A percentile compares a stretch with the other conserved stretches of the same genome.
These are phyloP conservation scores for Penicillium nordicum DNA, from an alignment of 2,329 filamentous ascomycete species.

Conservation along the genomic window DNA sequence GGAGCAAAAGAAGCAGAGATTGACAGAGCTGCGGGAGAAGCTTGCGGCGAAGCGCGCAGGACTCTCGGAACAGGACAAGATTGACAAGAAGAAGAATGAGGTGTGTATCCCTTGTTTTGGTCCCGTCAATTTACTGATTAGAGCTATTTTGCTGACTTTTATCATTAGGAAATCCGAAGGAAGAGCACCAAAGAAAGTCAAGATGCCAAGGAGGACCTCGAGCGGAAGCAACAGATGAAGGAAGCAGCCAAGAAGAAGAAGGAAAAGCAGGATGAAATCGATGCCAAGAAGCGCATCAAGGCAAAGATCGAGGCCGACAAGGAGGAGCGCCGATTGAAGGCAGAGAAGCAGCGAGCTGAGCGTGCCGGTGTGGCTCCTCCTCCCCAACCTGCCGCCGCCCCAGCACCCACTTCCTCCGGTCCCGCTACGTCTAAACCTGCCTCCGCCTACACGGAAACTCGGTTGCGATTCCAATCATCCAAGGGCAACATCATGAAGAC, in stretches of 20 bases:
- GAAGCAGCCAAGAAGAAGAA: slow-evolving; percentile 80
- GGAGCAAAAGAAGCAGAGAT: slow-evolving; percentile 79
- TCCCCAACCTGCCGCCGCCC: slow-evolving; percentile 46
- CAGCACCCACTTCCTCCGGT: slow-evolving; percentile 44
- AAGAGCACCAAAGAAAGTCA: slow-evolving; percentile 89
- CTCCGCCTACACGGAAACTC: slow-evolving; percentile 72
- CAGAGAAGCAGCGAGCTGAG: slow-evolving; percentile 78
- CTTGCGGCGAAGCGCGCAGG: slow-evolving; percentile 68
- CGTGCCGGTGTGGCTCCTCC: slow-evolving; percentile 68
- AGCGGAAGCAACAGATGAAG: slow-evolving; percentile 86
- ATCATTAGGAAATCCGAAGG: slow-evolving; percentile 61
- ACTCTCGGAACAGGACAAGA: slow-evolving; percentile 69
- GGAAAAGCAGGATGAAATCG: slow-evolving; percentile 81
- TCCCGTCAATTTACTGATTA: neutral
- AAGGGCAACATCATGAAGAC: slow-evolving; percentile 80
- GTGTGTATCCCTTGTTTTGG: slow-evolving; percentile 40
- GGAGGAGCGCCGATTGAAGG: slow-evolving; percentile 78
- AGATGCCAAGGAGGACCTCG: slow-evolving; percentile 83
- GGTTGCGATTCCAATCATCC: slow-evolving; percentile 74
- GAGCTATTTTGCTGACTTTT: neutral
- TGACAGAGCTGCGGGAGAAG: slow-evolving; percentile 70
- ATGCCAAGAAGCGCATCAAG: slow-evolving; percentile 83
- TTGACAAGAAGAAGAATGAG: slow-evolving; percentile 82
- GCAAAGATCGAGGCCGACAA: slow-evolving; percentile 95
- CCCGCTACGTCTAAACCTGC: slow-evolving; percentile 59